Evolutionary conservation across 441 rosid genomes (phyloP).

Genomic region (Erodium trifolium): DNA sequence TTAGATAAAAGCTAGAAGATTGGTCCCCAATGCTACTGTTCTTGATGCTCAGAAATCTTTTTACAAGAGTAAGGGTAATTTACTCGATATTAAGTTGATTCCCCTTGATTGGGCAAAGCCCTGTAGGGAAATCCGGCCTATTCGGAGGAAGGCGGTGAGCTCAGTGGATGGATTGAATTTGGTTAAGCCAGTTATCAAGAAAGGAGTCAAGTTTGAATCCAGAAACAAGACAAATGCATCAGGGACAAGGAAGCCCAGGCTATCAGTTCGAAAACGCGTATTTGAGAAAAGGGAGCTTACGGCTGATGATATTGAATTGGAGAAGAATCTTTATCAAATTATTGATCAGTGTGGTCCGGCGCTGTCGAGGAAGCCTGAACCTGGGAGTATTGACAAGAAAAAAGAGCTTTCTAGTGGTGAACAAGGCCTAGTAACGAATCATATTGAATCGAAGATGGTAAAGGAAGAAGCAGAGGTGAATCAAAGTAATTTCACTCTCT

Average conservation of each 20-base stretch:
- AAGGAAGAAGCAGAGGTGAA: constrained; percentile 26
- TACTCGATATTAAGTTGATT: constrained; percentile 45
- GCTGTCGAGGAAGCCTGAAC: neutral
- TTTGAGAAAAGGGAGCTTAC: constrained; percentile 24
- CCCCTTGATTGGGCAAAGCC: constrained; percentile 45
- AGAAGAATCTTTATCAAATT: no score
- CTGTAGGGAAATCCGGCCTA: neutral
- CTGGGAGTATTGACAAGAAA: neutral
- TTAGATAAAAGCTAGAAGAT: constrained; percentile 72
- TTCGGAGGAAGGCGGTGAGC: constrained; percentile 28
- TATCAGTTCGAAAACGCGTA: constrained; percentile 22
- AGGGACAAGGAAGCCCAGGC: constrained; percentile 36
- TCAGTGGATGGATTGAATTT: constrained; percentile 51
- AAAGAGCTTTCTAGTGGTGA: neutral
- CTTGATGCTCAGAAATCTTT: constrained; percentile 71
- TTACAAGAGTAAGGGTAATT: constrained; percentile 65
- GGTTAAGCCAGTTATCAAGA: constrained; percentile 61
- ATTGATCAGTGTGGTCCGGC: no score
- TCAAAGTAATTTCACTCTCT: constrained; percentile 40
- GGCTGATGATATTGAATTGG: no score
- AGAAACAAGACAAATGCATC: constrained; percentile 30
- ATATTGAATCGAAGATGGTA: no score
- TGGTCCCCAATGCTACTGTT: constrained; percentile 64
- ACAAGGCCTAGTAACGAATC: neutral
- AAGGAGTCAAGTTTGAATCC: constrained; percentile 48